A percentile compares a stretch with the other conserved stretches of the same genome.
phyloP scores from a whole-genome alignment of 345 rosid species.

The Pelargonium nanum region DNA sequence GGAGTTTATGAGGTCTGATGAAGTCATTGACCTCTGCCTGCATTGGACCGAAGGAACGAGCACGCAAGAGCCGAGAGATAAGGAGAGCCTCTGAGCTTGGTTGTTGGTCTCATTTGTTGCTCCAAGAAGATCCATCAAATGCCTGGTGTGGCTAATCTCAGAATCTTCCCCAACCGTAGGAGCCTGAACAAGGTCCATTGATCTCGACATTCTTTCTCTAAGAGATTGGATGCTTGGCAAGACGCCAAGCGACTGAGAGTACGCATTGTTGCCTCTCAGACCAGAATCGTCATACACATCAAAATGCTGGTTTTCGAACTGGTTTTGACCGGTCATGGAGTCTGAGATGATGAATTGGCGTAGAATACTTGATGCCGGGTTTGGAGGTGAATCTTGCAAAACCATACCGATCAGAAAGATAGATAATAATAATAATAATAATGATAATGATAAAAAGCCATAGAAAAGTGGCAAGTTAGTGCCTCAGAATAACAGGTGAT shows the following conservation, averaged over 20 bases:
- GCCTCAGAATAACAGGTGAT: no score
- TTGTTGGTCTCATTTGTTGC: conserved; percentile 29
- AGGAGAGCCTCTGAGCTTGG: conserved; percentile 36
- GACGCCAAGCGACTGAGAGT: conserved; percentile 27
- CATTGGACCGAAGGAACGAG: conserved; percentile 22
- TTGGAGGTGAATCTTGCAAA: conserved; percentile 1
- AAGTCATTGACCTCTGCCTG: conserved; percentile 23
- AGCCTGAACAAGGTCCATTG: conserved; percentile 23
- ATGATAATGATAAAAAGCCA: no score
- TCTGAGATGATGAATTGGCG: conserved; percentile 7
- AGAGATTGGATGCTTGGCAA: conserved; percentile 34
- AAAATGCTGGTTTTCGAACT: conserved; percentile 29
- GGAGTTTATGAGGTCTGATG: conserved; percentile 16
- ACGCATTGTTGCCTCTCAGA: conserved; percentile 9
- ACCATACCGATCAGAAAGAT: not conserved
- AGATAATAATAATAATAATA: no score
- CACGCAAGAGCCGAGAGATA: conserved; percentile 47
- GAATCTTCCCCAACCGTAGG: conserved; percentile 24
- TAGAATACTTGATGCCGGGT: not conserved
- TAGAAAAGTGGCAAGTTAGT: not conserved
- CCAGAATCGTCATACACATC: conserved; percentile 14
- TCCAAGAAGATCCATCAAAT: conserved; percentile 50
- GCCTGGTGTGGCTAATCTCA: conserved; percentile 39
- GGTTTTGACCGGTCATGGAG: conserved; percentile 12
- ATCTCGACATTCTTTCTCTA: conserved; percentile 18